Evolutionary conservation across 1,284 basidiomycete species (phyloP).

Genomic region (Cryptococcus wingfieldii): DNA sequence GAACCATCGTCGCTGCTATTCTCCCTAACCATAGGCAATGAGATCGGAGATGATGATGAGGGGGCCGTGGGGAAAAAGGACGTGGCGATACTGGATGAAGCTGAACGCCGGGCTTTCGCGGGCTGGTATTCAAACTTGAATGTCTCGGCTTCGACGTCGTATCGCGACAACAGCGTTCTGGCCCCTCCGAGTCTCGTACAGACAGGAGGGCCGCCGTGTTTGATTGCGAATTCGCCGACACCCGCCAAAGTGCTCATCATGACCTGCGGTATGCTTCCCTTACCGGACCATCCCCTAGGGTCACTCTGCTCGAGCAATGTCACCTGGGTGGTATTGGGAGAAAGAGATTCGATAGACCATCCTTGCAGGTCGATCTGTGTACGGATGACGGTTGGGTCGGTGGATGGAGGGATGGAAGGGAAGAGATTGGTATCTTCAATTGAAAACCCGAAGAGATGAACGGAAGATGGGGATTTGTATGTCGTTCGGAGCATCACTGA

Average conservation of each 20-base stretch:
- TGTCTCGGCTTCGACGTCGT: constrained; percentile 79
- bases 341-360: constrained; percentile 93
- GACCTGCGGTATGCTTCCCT: constrained; percentile 83
- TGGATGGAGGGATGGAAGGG: constrained; percentile 66
- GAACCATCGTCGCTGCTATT: constrained; percentile 18
- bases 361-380: constrained; percentile 94
- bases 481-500: constrained; percentile 87
- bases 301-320: constrained; percentile 96
- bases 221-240: constrained; percentile 90
- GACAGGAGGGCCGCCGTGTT: constrained; percentile 87
- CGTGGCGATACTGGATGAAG: constrained; percentile 45
- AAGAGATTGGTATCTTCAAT: constrained; percentile 84
- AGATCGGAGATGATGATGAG: too few species aligned
- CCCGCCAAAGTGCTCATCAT: constrained; percentile 85
- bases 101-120: constrained; percentile 55
- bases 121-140: constrained; percentile 84
- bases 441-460: constrained; percentile 95
- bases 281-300: constrained; percentile 95
- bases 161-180: constrained; percentile 66
- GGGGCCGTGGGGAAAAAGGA: constrained; percentile 23
- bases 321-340: constrained; percentile 89
- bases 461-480: constrained; percentile 92
- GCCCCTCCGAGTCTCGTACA: constrained; percentile 78
- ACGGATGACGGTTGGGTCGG: constrained; percentile 71
- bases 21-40: constrained; percentile 10